These are phyloP conservation scores for Pleurotus salmoneostramineus DNA, from an alignment of 768 basidiomycete species.

Conservation along the genomic window DNA sequence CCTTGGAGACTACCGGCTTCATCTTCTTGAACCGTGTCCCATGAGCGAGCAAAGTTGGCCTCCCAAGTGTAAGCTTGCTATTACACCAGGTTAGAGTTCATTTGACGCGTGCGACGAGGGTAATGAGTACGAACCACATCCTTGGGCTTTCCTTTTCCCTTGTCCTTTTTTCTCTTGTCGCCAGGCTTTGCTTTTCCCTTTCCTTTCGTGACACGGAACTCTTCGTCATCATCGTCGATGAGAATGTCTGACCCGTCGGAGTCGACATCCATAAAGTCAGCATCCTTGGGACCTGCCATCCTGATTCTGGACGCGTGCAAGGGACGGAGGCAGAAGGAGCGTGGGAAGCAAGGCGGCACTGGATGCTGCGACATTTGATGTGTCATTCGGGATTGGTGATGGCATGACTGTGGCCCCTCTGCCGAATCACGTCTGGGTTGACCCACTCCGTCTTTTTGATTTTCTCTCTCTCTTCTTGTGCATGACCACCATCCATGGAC, in stretches of 20 bases:
- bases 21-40: slow-evolving; percentile 98
- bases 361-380: background rate
- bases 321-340: background rate
- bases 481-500: slow-evolving; percentile 2
- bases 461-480: background rate
- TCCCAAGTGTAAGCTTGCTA: slow-evolving; percentile 95
- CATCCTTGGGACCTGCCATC: slow-evolving; percentile 15
- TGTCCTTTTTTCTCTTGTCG: slow-evolving; percentile 51
- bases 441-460: background rate
- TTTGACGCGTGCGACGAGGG: slow-evolving; percentile 7
- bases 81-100: slow-evolving; percentile 18
- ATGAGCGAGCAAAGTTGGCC: slow-evolving; percentile 88
- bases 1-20: slow-evolving; percentile 87
- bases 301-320: background rate
- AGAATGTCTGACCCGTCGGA: slow-evolving; percentile 69
- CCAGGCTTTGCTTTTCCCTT: slow-evolving; percentile 54
- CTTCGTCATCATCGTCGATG: slow-evolving; percentile 38
- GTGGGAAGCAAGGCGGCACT: background rate
- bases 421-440: background rate
- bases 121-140: slow-evolving; percentile 29
- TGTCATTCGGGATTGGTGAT: background rate
- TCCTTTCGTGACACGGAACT: slow-evolving; percentile 41
- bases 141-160: slow-evolving; percentile 52
- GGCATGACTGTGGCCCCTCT: background rate
- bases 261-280: slow-evolving; percentile 51